Evolutionary conservation across 495 filamentous ascomycete species (phyloP).

Genomic region (Collariella sp.): DNA sequence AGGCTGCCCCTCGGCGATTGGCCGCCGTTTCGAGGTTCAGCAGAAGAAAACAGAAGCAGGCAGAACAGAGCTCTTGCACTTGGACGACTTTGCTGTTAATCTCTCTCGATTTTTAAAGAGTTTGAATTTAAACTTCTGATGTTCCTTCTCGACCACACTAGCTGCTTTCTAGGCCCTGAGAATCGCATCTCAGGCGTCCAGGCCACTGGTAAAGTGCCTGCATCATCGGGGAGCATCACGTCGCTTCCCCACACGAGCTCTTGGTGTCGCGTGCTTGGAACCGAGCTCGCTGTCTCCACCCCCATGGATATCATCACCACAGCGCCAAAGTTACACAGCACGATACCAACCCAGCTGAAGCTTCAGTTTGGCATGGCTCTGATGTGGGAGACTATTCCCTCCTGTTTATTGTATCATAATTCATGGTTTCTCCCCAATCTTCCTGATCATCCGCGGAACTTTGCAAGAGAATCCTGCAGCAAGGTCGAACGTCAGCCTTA

Average conservation of each 20-base stretch:
- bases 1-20: constrained; percentile 14
- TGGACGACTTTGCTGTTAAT: background rate
- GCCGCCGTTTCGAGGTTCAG: constrained; percentile 13
- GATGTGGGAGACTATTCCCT: too few relatives aligned
- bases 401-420: too few relatives aligned
- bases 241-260: background rate
- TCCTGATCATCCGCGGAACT: constrained; percentile 60
- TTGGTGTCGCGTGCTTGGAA: constrained; percentile 7
- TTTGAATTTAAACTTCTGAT: background rate
- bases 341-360: background rate
- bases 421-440: too few relatives aligned
- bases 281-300: background rate
- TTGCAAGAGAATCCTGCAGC: constrained; percentile 57
- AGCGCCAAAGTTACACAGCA: too few relatives aligned
- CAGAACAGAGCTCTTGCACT: background rate
- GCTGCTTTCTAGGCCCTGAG: too few relatives aligned
- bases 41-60: constrained; percentile 25
- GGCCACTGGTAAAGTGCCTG: background rate
- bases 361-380: background rate
- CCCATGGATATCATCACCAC: too few relatives aligned
- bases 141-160: too few relatives aligned
- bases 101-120: background rate
- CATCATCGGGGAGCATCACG: background rate
- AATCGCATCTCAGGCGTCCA: too few relatives aligned
- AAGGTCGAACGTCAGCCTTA: background rate